phyloP scores from a whole-genome alignment of 2,329 filamentous ascomycete genomes.

The Fusarium algeriense region DNA sequence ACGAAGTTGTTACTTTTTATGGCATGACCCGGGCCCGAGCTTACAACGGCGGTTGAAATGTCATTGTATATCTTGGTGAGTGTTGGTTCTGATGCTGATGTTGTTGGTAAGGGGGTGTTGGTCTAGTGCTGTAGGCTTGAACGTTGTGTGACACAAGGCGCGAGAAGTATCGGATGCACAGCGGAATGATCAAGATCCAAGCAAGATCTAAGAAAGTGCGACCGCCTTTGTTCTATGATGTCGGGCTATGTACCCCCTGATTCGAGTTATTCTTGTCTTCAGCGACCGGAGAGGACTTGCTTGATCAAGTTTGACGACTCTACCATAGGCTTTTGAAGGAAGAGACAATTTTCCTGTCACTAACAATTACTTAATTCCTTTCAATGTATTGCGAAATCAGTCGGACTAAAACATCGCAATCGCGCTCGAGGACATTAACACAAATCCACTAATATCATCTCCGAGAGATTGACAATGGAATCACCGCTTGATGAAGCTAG shows the following conservation, averaged over 20 bases:
- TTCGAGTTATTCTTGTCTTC: not conserved
- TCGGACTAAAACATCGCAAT: not conserved
- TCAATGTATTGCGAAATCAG: not conserved
- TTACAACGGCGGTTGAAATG: not conserved
- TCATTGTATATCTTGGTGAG: not conserved
- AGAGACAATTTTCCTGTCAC: not conserved
- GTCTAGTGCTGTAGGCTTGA: constrained; percentile 17
- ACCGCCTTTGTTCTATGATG: constrained; percentile 12
- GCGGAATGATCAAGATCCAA: constrained; percentile 8
- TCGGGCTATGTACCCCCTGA: not conserved
- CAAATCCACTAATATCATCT: not conserved
- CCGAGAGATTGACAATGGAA: not conserved
- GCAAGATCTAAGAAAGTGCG: constrained; percentile 3
- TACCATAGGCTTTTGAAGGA: not conserved
- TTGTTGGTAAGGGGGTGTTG: constrained; percentile 17
- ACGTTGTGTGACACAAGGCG: constrained; percentile 22
- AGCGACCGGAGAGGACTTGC: not conserved
- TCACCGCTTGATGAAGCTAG: not conserved
- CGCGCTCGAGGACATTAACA: not conserved
- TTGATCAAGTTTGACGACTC: not conserved
- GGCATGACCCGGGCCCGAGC: not conserved
- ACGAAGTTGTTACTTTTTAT: constrained; percentile 14
- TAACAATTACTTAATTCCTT: not conserved
- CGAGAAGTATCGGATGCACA: not conserved
- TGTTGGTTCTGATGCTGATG: constrained; percentile 9